A percentile compares a stretch with the other conserved stretches of the same genome.
Conservation (phyloP, 2,329 filamentous ascomycete genomes). For the Cryoendolithus antarcticus region DNA sequence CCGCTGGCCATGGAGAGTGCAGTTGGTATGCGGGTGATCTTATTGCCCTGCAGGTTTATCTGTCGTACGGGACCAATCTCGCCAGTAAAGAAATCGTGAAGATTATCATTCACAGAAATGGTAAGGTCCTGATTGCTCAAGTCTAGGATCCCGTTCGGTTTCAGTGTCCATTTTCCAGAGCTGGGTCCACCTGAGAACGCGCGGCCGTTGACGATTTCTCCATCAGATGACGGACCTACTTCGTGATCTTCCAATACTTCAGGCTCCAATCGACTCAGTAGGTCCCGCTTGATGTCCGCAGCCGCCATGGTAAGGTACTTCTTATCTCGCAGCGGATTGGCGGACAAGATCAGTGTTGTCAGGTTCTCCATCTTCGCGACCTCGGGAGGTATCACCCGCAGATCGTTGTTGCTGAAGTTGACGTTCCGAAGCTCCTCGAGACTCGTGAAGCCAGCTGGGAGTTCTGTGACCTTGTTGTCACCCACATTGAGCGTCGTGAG, state of each 20-base stretch:
- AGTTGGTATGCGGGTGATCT: slow-evolving; percentile 55
- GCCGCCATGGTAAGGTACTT: slow-evolving; percentile 72
- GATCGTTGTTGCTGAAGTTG: slow-evolving; percentile 76
- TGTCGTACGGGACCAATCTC: too few species aligned
- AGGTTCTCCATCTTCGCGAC: slow-evolving; percentile 71
- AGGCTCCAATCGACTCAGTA: slow-evolving; percentile 56
- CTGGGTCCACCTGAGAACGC: too few species aligned
- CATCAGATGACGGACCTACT: too few species aligned
- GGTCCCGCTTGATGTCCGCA: slow-evolving; percentile 64
- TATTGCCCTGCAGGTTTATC: slow-evolving; percentile 76
- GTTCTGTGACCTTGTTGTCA: slow-evolving; percentile 63
- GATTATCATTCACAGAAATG: slow-evolving; percentile 26
- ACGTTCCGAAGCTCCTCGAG: slow-evolving; percentile 60
- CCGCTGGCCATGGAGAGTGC: slow-evolving; percentile 59
- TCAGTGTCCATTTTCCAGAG: too few species aligned
- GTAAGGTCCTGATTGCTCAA: slow-evolving; percentile 26
- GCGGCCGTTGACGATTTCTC: too few species aligned
- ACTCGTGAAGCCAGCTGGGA: slow-evolving; percentile 64
- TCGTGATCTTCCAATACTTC: slow-evolving; percentile 53
- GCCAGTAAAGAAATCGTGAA: too few species aligned
- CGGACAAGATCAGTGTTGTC: slow-evolving; percentile 61
- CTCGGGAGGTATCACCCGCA: slow-evolving; percentile 61
- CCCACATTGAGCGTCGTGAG: slow-evolving; percentile 64
- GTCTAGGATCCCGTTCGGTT: slow-evolving; percentile 27
- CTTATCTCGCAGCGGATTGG: slow-evolving; percentile 74